phyloP scores from a whole-genome alignment of 805 yeast genomes.

The Kluyveromyces aestuarii region DNA sequence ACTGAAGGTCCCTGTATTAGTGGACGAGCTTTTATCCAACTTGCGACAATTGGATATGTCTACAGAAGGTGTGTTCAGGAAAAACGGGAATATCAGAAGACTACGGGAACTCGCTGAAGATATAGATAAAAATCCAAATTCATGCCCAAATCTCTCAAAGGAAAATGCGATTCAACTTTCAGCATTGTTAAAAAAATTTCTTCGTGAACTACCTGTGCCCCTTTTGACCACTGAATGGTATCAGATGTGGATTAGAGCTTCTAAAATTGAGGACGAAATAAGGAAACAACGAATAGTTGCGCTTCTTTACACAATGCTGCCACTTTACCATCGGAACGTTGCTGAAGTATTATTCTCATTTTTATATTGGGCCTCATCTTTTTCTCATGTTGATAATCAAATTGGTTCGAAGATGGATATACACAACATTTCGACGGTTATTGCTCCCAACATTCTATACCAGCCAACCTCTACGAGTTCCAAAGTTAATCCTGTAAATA shows the following conservation, averaged over 20 bases:
- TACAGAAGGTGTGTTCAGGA: conserved; percentile 90
- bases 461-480: conserved; percentile 34
- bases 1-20: conserved; percentile 70
- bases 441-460: conserved; percentile 84
- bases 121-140: conserved; percentile 66
- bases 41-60: conserved; percentile 89
- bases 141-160: conserved; percentile 56
- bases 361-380: conserved; percentile 91
- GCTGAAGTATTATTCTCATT: conserved; percentile 80
- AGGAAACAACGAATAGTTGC: conserved; percentile 44
- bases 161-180: conserved; percentile 90
- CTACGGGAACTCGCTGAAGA: conserved; percentile 62
- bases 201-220: conserved; percentile 90
- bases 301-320: conserved; percentile 69
- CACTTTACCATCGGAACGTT: conserved; percentile 71
- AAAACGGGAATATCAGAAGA: conserved; percentile 88
- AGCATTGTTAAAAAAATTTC: conserved; percentile 82
- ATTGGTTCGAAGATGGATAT: conserved; percentile 93
- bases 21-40: conserved; percentile 79
- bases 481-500: conserved; percentile 8
- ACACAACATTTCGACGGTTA: conserved; percentile 89
- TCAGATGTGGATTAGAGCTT: conserved; percentile 69
- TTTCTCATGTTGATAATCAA: conserved; percentile 85
- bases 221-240: conserved; percentile 67
- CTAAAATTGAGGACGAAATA: conserved; percentile 39